phyloP scores from a whole-genome alignment of 345 rosid species.

The Triadica sebifera region DNA sequence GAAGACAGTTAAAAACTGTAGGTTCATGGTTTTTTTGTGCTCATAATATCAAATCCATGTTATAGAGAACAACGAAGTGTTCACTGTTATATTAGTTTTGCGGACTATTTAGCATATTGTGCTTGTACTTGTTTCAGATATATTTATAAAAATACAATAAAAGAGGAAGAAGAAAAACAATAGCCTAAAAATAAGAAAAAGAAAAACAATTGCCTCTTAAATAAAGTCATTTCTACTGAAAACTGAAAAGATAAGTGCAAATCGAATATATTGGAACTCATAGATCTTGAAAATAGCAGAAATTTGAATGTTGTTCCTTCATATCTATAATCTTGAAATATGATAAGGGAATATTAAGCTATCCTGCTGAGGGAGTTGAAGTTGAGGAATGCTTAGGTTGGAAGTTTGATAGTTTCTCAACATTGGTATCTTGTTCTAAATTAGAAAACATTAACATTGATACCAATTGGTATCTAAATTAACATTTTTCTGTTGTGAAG shows the following conservation, averaged over 20 bases:
- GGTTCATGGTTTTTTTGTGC: neutral
- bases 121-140: neutral
- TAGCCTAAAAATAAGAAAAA: no score
- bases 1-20: neutral
- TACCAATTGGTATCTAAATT: neutral
- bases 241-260: neutral
- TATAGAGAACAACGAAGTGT: neutral
- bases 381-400: neutral
- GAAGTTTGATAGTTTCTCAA: neutral
- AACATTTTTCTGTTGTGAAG: neutral
- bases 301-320: neutral
- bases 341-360: neutral
- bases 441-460: neutral
- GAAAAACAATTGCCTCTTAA: neutral
- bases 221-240: neutral
- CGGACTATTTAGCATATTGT: neutral
- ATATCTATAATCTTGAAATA: neutral
- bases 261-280: neutral
- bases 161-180: no score
- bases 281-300: neutral
- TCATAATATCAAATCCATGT: neutral
- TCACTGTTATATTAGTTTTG: neutral
- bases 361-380: neutral
- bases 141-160: neutral
- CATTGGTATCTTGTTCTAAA: neutral